Base-by-base conservation (phyloP, 768 basidiomycete species). In the Lactarius sanguifluus region DNA sequence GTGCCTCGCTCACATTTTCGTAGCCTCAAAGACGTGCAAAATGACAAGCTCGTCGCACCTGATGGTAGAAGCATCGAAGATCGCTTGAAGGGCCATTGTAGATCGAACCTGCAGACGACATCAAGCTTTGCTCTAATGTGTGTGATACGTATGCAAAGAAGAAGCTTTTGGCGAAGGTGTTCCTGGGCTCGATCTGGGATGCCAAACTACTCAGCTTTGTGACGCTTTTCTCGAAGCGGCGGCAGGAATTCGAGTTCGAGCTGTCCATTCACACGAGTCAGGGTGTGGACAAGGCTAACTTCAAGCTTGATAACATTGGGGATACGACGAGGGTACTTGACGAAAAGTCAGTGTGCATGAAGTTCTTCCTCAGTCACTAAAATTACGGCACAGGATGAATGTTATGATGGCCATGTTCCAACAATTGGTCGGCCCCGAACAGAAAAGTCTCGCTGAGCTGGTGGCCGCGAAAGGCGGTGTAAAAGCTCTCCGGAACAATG, bases 61-160 rank as follows among this genome's bases (percentile, higher is more conserved):
- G 76, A 78, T 59, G 78, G 77, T 3, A 73, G 56, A 20, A 76
- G 70, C 1, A 73, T 81, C 65, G 67, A 76, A 36, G 77, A 74
- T 5, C 75, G 79, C 5, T 63, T 81, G 67, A 72, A 77, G 38
- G 38, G 65, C 64, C 1, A 72, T 80, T 10, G 66, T 76, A 8
- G 66, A 70, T 28, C 40, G 63, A n/a, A 73, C 73, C 0, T n/a
- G 76, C 73, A 2, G 60, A 73, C 5, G 76, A 77, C 45, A 77
- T 78, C 65, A 73, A 73, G 62, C 34, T 68, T 2, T 78, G 77
- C 61, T 75, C 72, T 23, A 77, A 76, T 47, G 64, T 69, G 1
- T 78, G 77, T 60, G 76, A 77, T 57, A 70, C 75, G 2, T 78
- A 77, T 61, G 61, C 65, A 4, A 76, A 75, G 71, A 77, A 75